Evolutionary conservation across 768 basidiomycete species (phyloP), one percentile per base, ranked within the genome.

Genomic region (Candolleomyces aberdarensis): DNA sequence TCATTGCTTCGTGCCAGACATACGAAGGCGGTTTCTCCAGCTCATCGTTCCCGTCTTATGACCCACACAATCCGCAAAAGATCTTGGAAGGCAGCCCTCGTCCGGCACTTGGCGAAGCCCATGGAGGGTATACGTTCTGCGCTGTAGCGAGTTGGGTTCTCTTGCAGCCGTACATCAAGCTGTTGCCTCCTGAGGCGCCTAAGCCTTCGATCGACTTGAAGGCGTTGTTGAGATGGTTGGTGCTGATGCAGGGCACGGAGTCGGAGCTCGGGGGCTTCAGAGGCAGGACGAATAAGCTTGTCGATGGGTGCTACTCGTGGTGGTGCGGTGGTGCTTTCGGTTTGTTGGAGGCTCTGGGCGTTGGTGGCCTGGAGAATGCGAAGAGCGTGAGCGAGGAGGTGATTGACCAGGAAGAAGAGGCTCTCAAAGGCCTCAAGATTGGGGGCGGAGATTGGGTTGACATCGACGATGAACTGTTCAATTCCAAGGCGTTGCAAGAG

Each of bases 281-380:
- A 58, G 97, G 97, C 0, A 79, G 97, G 57, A 93, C 94, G 64
- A 99, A 98, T 72, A 99, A 99, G 72, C 83, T 99, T n/a, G 96
- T 99, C 0, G 97, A 99, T 67, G 97, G 96, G 4, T 99, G 97
- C 73, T 99, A 99, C 73, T 88, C 91, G n/a, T 99, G 97, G 97
- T 99, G 96, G 97, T 92, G 94, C 22, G 97, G 93, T 1, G 96
- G 96, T 0, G 82, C 89, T 15, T 92, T 97, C 69, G 80, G 83
- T 0, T 75, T 98, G 8, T 74, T 97, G 0, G 91, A 92, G 60
- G 85, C 83, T 29, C 67, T 86, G 0, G 79, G 80, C 13, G 71
- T 80, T 58, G 79, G 67, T 17, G 82, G 64, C 4, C 55, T 72
- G 36, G 68, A 71, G 47, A 74, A 77, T 65, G 71, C 75, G 10